Conservation (phyloP, 768 basidiomycete genomes). For the Clavulina sp. region DNA sequence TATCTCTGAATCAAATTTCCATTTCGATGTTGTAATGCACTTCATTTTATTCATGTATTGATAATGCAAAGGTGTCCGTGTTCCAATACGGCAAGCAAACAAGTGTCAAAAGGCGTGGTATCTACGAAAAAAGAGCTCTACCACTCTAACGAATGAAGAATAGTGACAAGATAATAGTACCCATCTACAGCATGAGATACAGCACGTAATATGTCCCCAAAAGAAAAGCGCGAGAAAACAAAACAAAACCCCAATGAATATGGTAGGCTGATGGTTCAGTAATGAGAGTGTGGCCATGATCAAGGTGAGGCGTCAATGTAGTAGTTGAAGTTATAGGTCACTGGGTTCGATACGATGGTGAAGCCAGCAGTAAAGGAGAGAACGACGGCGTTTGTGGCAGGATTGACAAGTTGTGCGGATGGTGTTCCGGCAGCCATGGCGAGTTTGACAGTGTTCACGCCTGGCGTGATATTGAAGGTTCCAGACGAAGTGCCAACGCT, state of each 20-base stretch:
- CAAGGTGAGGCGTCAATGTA: neutral
- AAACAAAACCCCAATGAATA: neutral
- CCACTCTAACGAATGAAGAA: no score
- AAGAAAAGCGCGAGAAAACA: neutral
- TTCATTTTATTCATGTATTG: no score
- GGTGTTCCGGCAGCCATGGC: conserved; percentile 34
- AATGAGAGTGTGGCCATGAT: neutral
- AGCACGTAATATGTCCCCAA: neutral
- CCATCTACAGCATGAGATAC: no score
- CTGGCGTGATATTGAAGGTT: conserved; percentile 34
- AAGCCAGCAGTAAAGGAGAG: conserved; percentile 31
- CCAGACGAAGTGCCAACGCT: conserved; percentile 29
- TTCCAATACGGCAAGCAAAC: no score
- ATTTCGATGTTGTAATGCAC: no score
- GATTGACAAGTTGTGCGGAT: conserved; percentile 19
- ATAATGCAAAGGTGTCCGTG: no score
- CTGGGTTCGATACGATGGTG: conserved; percentile 34
- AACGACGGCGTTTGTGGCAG: neutral
- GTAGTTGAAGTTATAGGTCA: conserved; percentile 48
- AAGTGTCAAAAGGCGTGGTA: no score
- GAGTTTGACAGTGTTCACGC: conserved; percentile 43
- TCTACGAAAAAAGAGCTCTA: no score
- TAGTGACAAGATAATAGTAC: no score
- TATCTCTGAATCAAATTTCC: no score
- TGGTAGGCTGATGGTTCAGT: neutral